These are phyloP conservation scores for Dictyostelium intermedium DNA, from an alignment of 78 protist species.

Conservation along the genomic window DNA sequence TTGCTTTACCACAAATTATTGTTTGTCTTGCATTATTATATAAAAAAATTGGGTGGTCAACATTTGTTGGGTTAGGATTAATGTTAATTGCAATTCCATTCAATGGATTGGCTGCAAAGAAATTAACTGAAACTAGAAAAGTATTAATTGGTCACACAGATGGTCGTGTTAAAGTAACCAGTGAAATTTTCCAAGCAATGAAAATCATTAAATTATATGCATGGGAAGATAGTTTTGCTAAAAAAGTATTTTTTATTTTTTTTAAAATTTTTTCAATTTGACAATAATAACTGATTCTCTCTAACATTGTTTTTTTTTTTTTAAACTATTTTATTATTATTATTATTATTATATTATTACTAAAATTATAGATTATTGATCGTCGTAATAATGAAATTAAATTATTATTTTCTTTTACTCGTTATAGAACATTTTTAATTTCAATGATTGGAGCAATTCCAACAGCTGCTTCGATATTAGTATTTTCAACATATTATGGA, in stretches of 20 bases:
- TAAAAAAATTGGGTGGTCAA: constrained; percentile 53
- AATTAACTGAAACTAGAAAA: constrained; percentile 11
- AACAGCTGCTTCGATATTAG: constrained; percentile 33
- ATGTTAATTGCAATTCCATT: constrained; percentile 51
- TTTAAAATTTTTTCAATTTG: no score
- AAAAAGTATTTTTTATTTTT: not conserved
- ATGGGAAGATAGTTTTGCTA: constrained; percentile 87
- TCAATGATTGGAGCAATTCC: constrained; percentile 36
- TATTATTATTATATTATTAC: not conserved
- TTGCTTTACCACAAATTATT: constrained; percentile 80
- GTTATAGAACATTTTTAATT: constrained; percentile 36
- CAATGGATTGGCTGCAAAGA: constrained; percentile 57
- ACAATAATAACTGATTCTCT: no score
- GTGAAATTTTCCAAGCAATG: constrained; percentile 87
- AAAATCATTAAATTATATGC: constrained; percentile 91
- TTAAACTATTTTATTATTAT: not conserved
- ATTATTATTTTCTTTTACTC: not conserved
- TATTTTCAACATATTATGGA: constrained; percentile 53
- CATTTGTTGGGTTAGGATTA: constrained; percentile 55
- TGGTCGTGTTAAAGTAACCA: constrained; percentile 77
- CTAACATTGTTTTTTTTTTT: not conserved
- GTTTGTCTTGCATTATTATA: constrained; percentile 60
- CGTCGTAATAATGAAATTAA: constrained; percentile 50
- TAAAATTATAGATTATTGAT: constrained; percentile 18
- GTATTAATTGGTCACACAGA: constrained; percentile 35